Conservation (phyloP, 2,329 filamentous ascomycete species). For the Beauveria scarabaeidicola region DNA sequence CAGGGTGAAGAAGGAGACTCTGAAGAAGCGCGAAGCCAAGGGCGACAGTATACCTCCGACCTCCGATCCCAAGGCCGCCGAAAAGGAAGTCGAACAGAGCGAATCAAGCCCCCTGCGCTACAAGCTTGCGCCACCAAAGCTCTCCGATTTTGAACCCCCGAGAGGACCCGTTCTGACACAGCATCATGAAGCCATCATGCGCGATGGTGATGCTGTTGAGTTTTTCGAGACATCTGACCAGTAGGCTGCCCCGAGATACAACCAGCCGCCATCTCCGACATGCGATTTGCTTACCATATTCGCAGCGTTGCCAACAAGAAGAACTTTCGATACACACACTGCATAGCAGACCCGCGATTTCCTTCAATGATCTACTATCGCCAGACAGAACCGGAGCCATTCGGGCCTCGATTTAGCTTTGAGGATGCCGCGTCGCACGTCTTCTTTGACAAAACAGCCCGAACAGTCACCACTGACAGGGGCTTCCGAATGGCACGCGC, state of each 20-base stretch:
- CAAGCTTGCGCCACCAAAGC: slow-evolving; percentile 55
- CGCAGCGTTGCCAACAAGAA: slow-evolving; percentile 54
- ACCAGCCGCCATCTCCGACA: neutral
- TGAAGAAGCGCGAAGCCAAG: slow-evolving; percentile 62
- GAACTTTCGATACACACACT: slow-evolving; percentile 81
- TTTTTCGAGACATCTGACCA: slow-evolving; percentile 59
- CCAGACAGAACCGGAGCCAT: slow-evolving; percentile 77
- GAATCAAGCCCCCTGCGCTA: slow-evolving; percentile 50
- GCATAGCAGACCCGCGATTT: slow-evolving; percentile 81
- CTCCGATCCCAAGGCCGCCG: slow-evolving; percentile 43
- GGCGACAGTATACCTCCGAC: slow-evolving; percentile 46
- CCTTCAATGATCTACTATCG: slow-evolving; percentile 83
- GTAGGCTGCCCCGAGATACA: slow-evolving; percentile 30
- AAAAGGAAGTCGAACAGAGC: slow-evolving; percentile 26
- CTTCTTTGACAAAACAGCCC: slow-evolving; percentile 67
- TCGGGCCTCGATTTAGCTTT: slow-evolving; percentile 77
- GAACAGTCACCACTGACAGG: slow-evolving; percentile 79
- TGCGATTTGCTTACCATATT: neutral
- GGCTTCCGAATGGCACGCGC: slow-evolving; percentile 86
- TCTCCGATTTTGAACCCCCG: slow-evolving; percentile 52
- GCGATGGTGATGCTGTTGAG: slow-evolving; percentile 42
- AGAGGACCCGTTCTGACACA: slow-evolving; percentile 48
- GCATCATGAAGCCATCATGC: slow-evolving; percentile 43
- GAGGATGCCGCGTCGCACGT: slow-evolving; percentile 85
- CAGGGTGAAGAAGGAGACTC: slow-evolving; percentile 55